These are phyloP conservation scores for Pseudotsuga menziesii DNA, from an alignment of 75 land plant species.

Conservation along the genomic window DNA sequence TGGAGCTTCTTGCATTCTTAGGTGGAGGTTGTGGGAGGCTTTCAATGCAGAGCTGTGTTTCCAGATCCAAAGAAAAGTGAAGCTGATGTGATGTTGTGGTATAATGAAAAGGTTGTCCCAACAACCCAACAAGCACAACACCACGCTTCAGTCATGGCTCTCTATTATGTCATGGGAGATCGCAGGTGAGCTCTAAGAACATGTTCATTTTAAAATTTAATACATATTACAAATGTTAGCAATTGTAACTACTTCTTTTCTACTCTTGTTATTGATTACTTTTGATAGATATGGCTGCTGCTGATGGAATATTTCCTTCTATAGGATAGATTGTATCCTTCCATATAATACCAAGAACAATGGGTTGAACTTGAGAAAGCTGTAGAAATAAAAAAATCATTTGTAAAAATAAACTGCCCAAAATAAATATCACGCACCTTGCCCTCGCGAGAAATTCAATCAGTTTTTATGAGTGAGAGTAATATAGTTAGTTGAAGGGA, in stretches of 20 bases:
- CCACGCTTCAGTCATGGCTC: conserved; percentile 23
- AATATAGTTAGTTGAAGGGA: conserved; percentile 26
- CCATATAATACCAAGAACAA: conserved; percentile 27
- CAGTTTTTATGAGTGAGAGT: conserved; percentile 33
- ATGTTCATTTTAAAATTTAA: neutral
- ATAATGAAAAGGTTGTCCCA: conserved; percentile 6
- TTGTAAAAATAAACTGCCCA: conserved; percentile 10
- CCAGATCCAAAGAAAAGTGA: conserved; percentile 37
- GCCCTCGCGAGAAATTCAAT: conserved; percentile 24
- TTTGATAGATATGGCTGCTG: no score
- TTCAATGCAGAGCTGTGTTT: conserved; percentile 27
- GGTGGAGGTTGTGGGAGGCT: conserved; percentile 31
- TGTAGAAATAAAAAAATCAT: conserved; percentile 17
- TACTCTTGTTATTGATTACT: no score
- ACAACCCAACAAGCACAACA: conserved; percentile 31
- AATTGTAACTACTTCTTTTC: no score
- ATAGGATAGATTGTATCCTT: conserved; percentile 25
- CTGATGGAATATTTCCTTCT: neutral
- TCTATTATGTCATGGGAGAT: conserved; percentile 32
- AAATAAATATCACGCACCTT: conserved; percentile 14
- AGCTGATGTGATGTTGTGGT: conserved; percentile 31
- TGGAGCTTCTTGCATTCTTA: conserved; percentile 3
- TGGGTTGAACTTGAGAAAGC: conserved; percentile 25
- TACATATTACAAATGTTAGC: no score
- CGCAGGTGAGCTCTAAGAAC: conserved; percentile 15